Percentiles rank a stretch among this genome's conserved stretches.
Evolutionary conservation across 2,329 filamentous ascomycete species (phyloP).

Genomic region (Colletotrichum echinochloae): DNA sequence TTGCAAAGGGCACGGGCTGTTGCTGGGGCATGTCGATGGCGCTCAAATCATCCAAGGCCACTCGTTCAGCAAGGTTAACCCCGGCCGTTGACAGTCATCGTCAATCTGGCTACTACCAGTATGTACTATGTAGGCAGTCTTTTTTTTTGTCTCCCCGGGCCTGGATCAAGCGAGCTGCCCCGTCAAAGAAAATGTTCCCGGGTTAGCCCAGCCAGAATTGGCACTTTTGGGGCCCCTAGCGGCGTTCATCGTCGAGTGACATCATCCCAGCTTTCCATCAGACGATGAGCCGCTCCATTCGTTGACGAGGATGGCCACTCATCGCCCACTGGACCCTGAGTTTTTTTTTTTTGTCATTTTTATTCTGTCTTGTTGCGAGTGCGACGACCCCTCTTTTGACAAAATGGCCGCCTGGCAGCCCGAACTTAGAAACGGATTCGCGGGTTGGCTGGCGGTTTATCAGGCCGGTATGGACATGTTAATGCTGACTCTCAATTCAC

Average conservation of each 20-base stretch:
- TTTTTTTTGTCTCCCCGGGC: constrained; percentile 18
- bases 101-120: no score
- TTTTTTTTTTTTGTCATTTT: background rate
- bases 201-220: constrained; percentile 30
- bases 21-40: background rate
- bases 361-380: background rate
- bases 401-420: background rate
- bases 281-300: background rate
- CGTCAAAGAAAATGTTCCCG: constrained; percentile 25
- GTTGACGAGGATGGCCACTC: background rate
- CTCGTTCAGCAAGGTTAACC: constrained; percentile 14
- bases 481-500: background rate
- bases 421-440: background rate
- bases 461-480: constrained; percentile 9
- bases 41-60: background rate
- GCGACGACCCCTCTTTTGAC: background rate
- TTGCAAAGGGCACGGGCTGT: constrained; percentile 8
- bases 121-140: background rate
- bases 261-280: constrained; percentile 15
- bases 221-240: constrained; percentile 28
- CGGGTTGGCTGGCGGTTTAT: background rate
- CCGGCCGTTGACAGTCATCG: constrained; percentile 11
- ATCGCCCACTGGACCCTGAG: background rate
- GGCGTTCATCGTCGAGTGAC: constrained; percentile 28
- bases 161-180: constrained; percentile 33